Evolutionary conservation across 345 rosid genomes (phyloP).

Genomic region (Aquilaria sinensis): DNA sequence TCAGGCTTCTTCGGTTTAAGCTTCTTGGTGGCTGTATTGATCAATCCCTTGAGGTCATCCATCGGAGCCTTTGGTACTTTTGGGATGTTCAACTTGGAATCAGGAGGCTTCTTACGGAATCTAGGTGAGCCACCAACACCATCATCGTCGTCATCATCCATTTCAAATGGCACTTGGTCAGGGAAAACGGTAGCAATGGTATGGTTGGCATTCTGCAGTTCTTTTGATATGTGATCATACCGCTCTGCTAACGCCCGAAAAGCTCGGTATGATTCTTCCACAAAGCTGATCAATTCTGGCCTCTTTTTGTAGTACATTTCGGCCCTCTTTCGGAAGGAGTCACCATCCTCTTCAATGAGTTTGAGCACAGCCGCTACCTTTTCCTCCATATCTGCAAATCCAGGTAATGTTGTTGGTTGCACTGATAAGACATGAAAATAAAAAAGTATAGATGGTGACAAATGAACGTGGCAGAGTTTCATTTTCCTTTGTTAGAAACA

Average conservation of each 20-base stretch:
- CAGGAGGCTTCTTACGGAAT: conserved; percentile 19
- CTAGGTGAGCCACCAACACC: conserved; percentile 7
- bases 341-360: conserved; percentile 81
- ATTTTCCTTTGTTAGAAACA: too few relatives aligned
- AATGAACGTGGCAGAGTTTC: too few relatives aligned
- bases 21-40: conserved; percentile 45
- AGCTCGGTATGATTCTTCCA: conserved; percentile 74
- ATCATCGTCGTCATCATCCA: conserved; percentile 67
- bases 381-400: conserved; percentile 72
- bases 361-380: conserved; percentile 59
- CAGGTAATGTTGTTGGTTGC: background rate
- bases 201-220: conserved; percentile 83
- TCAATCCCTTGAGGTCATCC: conserved; percentile 41
- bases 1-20: conserved; percentile 44
- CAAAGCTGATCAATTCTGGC: conserved; percentile 76
- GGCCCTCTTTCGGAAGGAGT: conserved; percentile 84
- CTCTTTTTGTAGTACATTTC: conserved; percentile 94
- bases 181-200: conserved; percentile 85
- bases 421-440: too few relatives aligned
- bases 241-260: conserved; percentile 86
- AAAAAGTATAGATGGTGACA: too few relatives aligned
- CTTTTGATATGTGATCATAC: conserved; percentile 78
- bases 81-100: conserved; percentile 36
- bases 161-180: conserved; percentile 61
- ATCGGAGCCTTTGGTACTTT: conserved; percentile 58